A percentile compares a stretch with the other conserved stretches of the same genome.
These are phyloP conservation scores for Capsella bursapastoris DNA, from an alignment of 345 rosid genomes.

Conservation along the genomic window DNA sequence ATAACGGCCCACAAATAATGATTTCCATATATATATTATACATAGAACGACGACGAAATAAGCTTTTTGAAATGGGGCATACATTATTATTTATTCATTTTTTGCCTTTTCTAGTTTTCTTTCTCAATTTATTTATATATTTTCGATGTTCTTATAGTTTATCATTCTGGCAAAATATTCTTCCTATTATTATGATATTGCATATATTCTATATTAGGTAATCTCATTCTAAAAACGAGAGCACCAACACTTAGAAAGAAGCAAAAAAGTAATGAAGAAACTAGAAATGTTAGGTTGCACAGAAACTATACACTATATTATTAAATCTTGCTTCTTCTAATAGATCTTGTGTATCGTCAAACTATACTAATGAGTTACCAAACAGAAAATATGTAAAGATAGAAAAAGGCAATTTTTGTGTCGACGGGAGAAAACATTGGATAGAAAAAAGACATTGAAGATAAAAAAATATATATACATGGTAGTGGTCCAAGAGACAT, in stretches of 20 bases:
- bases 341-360: neutral
- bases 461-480: neutral
- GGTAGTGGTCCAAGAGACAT: slow-evolving; percentile 40
- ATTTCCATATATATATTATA: no score
- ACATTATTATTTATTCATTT: no score
- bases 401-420: slow-evolving; percentile 24
- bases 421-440: slow-evolving; percentile 26
- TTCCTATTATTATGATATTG: neutral
- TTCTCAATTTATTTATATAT: no score
- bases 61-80: no score
- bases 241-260: neutral
- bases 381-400: neutral
- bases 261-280: no score
- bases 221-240: neutral
- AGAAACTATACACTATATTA: neutral
- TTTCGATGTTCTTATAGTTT: no score
- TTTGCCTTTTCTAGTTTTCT: no score
- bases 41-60: no score
- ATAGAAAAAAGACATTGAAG: slow-evolving; percentile 6
- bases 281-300: neutral
- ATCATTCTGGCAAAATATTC: neutral
- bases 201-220: neutral
- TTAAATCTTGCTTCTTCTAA: neutral
- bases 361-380: neutral
- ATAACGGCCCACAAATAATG: no score